Evolutionary conservation across 176 grass and related monocot species (phyloP).

Genomic region (Eleusine indica): DNA sequence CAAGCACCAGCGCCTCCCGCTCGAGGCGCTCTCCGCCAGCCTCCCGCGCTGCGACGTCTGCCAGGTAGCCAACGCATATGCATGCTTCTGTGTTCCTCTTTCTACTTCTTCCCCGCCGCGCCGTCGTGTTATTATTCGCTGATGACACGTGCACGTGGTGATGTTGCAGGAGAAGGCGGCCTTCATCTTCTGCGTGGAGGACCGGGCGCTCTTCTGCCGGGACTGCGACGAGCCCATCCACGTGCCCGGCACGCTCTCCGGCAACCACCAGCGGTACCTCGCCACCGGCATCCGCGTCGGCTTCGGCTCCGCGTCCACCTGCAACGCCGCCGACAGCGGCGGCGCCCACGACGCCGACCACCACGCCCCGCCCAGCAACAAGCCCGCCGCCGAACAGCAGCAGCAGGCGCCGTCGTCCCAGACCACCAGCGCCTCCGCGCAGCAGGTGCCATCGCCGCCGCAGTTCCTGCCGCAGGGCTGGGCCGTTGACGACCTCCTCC

Average conservation of each 20-base stretch:
- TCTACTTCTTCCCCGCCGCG: too few species aligned
- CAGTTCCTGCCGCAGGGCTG: slow-evolving; percentile 65
- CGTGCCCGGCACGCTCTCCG: slow-evolving; percentile 79
- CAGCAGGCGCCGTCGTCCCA: not conserved
- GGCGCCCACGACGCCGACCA: slow-evolving; percentile 43
- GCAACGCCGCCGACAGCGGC: slow-evolving; percentile 12
- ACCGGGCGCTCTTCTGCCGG: slow-evolving; percentile 94
- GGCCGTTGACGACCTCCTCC: slow-evolving; percentile 88
- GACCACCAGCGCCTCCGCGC: slow-evolving; percentile 1
- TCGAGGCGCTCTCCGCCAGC: slow-evolving; percentile 61
- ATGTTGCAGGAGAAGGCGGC: slow-evolving; percentile 80
- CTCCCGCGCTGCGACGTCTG: slow-evolving; percentile 85
- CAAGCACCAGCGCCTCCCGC: slow-evolving; percentile 87
- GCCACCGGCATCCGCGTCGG: slow-evolving; percentile 91
- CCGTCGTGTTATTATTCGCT: too few species aligned
- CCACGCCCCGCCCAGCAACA: slow-evolving; percentile 58
- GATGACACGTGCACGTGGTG: not conserved
- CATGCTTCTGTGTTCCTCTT: too few species aligned
- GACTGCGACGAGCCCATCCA: slow-evolving; percentile 98
- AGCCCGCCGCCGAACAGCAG: slow-evolving; percentile 14
- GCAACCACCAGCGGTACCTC: slow-evolving; percentile 95
- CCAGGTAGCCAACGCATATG: slow-evolving; percentile 38
- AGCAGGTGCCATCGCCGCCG: slow-evolving; percentile 46
- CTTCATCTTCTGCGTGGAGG: slow-evolving; percentile 98
- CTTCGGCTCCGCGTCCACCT: slow-evolving; percentile 34